Evolutionary conservation across 768 basidiomycete species (phyloP).

Genomic region (Suillus spraguei): DNA sequence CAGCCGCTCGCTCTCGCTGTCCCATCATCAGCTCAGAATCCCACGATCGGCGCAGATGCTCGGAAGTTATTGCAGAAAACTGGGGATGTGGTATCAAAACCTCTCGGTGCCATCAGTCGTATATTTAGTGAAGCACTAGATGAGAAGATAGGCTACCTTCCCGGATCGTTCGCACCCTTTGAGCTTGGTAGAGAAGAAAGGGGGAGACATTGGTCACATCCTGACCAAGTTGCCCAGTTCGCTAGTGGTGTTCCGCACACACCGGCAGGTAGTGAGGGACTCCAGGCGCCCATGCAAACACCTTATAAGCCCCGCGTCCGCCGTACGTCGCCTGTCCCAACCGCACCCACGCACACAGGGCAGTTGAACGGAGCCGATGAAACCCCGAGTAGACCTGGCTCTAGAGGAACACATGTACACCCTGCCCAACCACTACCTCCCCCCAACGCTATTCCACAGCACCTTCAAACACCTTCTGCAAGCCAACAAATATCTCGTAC

Average conservation of each 20-base stretch:
- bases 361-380: slow-evolving; percentile 42
- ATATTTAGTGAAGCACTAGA: slow-evolving; percentile 88
- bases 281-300: slow-evolving; percentile 47
- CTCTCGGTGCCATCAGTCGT: slow-evolving; percentile 84
- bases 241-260: slow-evolving; percentile 39
- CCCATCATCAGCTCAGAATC: slow-evolving; percentile 39
- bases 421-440: slow-evolving; percentile 42
- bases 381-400: slow-evolving; percentile 37
- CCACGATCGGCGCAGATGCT: slow-evolving; percentile 63
- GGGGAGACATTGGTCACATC: slow-evolving; percentile 42
- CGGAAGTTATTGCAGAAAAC: slow-evolving; percentile 85
- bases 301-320: slow-evolving; percentile 78
- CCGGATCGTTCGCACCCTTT: slow-evolving; percentile 70
- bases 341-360: slow-evolving; percentile 25
- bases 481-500: slow-evolving; percentile 66
- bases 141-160: slow-evolving; percentile 63
- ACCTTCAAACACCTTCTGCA: slow-evolving; percentile 42
- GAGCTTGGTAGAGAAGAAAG: slow-evolving; percentile 57
- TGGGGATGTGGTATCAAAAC: slow-evolving; percentile 88
- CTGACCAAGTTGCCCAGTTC: slow-evolving; percentile 37
- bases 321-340: slow-evolving; percentile 45
- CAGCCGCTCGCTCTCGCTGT: slow-evolving; percentile 68
- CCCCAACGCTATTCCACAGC: slow-evolving; percentile 29
- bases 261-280: slow-evolving; percentile 32
- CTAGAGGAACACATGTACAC: slow-evolving; percentile 45